Evolutionary conservation across 495 filamentous ascomycete genomes (phyloP), one percentile per base, ranked within the genome.

Genomic region (Talaromyces proteolyticus): DNA sequence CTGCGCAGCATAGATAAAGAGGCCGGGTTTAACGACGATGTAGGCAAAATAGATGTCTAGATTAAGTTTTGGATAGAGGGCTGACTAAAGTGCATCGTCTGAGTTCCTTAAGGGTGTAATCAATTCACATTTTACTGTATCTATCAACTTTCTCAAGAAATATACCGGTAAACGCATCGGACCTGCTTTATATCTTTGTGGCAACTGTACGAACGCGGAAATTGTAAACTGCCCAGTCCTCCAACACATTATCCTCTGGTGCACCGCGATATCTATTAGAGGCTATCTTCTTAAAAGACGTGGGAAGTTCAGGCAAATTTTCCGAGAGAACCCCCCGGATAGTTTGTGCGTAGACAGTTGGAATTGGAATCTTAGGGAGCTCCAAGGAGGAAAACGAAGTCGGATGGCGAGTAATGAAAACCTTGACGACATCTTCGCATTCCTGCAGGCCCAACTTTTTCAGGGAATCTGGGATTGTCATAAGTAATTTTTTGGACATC

Each of bases 381-480:
- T 40, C 51, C n/a, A 56, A 29, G 10, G 29, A 22, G 18, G 44
- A 14, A 34, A 56, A 56, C 4, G 51, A 54, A 3, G 53, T 56
- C 23, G 52, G 53, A 25, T 56, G 50, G 16, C 40, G 18, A n/a
- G 53, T 56, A 21, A 56, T 22, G 21, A 56, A 47, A 8, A 56
- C 29, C 38, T 56, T 56, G 41, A 56, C 24, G 19, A 56, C 54
- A 37, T 56, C 53, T 23, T 56, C 34, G 53, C 53, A 56, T 41
- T 12, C 20, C 5, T 22, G 12, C 10, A 47, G 53, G 6, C 50
- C 53, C 36, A 47, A 26, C n/a, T 44, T 37, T 37, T 23, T 51
- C 25, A 51, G 3, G 23, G 24, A 36, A 16, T 34, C 23, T 29
- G 26, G 26, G 43, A 46, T 29, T 46, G 43, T 23, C 43, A 46